phyloP scores from a whole-genome alignment of 768 basidiomycete genomes.

The Lactifluus subvellereus region DNA sequence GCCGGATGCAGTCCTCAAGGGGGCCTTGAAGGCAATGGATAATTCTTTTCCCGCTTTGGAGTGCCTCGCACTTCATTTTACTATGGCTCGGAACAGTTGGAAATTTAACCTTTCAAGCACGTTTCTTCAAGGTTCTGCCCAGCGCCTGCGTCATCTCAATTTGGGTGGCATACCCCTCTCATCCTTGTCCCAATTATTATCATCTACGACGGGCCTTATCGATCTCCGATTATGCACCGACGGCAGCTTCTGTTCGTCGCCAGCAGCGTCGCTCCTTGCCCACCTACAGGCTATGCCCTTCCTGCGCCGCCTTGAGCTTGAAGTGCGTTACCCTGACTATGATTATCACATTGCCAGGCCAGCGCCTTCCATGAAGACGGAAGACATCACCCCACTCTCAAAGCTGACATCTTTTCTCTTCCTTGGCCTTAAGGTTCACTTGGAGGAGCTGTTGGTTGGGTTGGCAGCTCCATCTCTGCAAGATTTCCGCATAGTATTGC shows the following conservation, averaged over 20 bases:
- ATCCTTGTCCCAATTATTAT: neutral
- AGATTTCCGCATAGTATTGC: neutral
- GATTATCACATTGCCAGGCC: too few relatives aligned
- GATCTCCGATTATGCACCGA: neutral
- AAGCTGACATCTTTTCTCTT: neutral
- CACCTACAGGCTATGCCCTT: neutral
- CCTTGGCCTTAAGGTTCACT: neutral
- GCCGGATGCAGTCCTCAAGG: too few relatives aligned
- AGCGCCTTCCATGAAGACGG: too few relatives aligned
- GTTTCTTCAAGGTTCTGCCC: neutral
- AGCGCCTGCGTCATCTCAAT: neutral
- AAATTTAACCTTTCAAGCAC: neutral
- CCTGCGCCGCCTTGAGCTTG: neutral
- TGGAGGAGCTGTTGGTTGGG: neutral
- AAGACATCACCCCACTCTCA: neutral
- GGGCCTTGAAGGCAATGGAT: neutral
- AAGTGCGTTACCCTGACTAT: too few relatives aligned
- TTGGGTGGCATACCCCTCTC: neutral
- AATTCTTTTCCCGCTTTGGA: neutral
- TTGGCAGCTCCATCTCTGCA: constrained; percentile 2
- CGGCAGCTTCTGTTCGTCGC: neutral
- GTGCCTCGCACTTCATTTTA: too few relatives aligned
- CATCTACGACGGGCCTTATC: neutral
- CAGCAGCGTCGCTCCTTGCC: neutral
- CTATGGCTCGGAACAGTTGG: too few relatives aligned